A percentile compares a stretch with the other conserved stretches of the same genome.
phyloP scores from a whole-genome alignment of 768 basidiomycete species.

The Clitopilus passeckerianus region DNA sequence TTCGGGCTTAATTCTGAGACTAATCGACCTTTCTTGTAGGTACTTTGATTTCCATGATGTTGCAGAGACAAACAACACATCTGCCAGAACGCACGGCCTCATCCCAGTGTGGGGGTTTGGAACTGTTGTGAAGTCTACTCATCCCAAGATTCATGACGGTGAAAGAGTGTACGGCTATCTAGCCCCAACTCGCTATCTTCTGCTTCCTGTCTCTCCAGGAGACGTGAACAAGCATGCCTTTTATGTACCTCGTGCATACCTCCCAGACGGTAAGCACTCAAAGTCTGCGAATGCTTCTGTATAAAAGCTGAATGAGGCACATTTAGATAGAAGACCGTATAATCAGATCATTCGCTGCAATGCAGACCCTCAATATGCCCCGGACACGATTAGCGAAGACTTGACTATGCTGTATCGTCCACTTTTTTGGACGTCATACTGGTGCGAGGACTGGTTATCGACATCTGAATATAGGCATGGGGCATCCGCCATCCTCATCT shows the following conservation, averaged over 20 bases:
- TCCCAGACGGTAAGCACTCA: constrained; percentile 44
- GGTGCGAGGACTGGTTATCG: constrained; percentile 70
- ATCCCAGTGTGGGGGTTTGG: constrained; percentile 76
- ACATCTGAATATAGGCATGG: constrained; percentile 44
- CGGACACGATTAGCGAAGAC: constrained; percentile 46
- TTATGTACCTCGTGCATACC: constrained; percentile 54
- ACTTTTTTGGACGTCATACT: constrained; percentile 72
- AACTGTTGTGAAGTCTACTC: constrained; percentile 44
- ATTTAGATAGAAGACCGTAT: constrained; percentile 66
- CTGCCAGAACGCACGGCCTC: constrained; percentile 50
- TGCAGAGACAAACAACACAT: constrained; percentile 34
- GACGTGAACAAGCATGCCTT: constrained; percentile 53
- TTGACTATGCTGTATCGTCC: constrained; percentile 69
- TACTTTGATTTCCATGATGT: constrained; percentile 65
- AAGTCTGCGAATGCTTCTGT: too few relatives aligned
- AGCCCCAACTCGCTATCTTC: constrained; percentile 52
- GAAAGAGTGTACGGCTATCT: constrained; percentile 66
- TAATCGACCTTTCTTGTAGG: constrained; percentile 22
- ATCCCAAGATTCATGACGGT: constrained; percentile 41
- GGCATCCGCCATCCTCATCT: constrained; percentile 47
- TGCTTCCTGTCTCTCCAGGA: constrained; percentile 43
- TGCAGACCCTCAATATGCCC: constrained; percentile 48
- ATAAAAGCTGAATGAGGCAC: too few relatives aligned
- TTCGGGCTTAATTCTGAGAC: background rate
- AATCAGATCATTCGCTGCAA: constrained; percentile 62